These are phyloP conservation scores for Aureobasidium musti DNA, from an alignment of 2,329 filamentous ascomycete genomes.

Conservation along the genomic window DNA sequence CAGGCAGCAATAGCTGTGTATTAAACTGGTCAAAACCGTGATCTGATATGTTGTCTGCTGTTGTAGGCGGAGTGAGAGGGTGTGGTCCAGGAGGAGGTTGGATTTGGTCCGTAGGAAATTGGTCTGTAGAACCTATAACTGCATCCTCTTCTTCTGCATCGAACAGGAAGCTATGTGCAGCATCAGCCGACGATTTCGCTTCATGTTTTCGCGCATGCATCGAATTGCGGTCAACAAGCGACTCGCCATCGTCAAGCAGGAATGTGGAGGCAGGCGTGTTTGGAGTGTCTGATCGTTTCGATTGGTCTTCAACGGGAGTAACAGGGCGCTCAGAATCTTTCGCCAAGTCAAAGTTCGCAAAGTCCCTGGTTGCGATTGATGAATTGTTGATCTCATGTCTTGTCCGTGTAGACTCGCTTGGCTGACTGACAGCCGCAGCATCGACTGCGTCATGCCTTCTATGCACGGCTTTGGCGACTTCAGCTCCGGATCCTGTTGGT, in stretches of 20 bases:
- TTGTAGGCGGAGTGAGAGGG: constrained; percentile 50
- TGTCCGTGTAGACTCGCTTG: background rate
- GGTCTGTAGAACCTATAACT: constrained; percentile 32
- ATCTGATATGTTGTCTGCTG: constrained; percentile 36
- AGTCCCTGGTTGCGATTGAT: constrained; percentile 17
- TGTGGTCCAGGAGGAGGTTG: constrained; percentile 40
- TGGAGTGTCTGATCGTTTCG: background rate
- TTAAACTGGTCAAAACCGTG: constrained; percentile 13
- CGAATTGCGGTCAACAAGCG: constrained; percentile 54
- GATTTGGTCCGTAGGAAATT: constrained; percentile 37
- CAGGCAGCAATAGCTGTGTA: constrained; percentile 9
- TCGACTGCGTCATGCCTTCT: constrained; percentile 15
- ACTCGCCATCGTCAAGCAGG: constrained; percentile 56
- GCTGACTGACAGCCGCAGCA: background rate
- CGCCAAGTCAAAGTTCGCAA: background rate
- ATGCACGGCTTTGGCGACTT: background rate
- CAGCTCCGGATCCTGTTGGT: background rate
- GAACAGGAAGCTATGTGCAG: constrained; percentile 53
- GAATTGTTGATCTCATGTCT: background rate
- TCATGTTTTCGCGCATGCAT: constrained; percentile 38
- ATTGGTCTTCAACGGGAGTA: background rate
- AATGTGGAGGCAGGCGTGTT: constrained; percentile 46
- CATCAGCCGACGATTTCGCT: constrained; percentile 30
- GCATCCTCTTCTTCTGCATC: constrained; percentile 48
- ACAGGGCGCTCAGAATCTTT: background rate